Conservation (phyloP, 169 alveolate genomes). For the Neospora caninum region DNA sequence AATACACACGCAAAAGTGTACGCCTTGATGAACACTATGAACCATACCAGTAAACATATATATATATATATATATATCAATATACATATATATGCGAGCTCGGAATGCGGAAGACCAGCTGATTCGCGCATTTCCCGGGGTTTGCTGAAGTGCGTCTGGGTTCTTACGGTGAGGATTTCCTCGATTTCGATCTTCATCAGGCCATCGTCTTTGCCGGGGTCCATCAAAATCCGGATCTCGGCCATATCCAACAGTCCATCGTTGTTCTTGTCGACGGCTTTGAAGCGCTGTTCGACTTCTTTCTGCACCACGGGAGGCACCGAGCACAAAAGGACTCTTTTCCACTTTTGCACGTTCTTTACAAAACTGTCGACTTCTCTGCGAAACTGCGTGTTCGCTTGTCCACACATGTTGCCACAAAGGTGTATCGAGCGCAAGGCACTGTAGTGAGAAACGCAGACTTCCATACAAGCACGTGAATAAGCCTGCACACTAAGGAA, state of each 20-base stretch:
- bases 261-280: slow-evolving; percentile 53
- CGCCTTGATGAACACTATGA: too few species aligned
- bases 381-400: neutral
- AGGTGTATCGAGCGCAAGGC: too few species aligned
- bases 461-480: too few species aligned
- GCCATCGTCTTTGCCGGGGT: slow-evolving; percentile 49
- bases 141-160: too few species aligned
- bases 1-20: too few species aligned
- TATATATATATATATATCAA: neutral
- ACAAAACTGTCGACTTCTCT: neutral
- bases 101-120: too few species aligned
- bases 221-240: slow-evolving; percentile 44
- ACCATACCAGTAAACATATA: too few species aligned
- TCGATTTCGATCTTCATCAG: slow-evolving; percentile 56
- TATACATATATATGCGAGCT: neutral
- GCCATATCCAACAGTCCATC: neutral
- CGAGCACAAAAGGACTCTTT: neutral
- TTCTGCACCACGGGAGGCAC: slow-evolving; percentile 29
- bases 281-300: slow-evolving; percentile 45
- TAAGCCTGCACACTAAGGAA: too few species aligned
- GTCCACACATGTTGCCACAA: too few species aligned
- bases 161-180: slow-evolving; percentile 51
- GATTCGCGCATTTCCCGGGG: too few species aligned
- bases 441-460: too few species aligned
- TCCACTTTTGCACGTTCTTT: neutral